Conservation (phyloP, 1,284 basidiomycete genomes). For the Microbotryum lychnidis-dioicae region DNA sequence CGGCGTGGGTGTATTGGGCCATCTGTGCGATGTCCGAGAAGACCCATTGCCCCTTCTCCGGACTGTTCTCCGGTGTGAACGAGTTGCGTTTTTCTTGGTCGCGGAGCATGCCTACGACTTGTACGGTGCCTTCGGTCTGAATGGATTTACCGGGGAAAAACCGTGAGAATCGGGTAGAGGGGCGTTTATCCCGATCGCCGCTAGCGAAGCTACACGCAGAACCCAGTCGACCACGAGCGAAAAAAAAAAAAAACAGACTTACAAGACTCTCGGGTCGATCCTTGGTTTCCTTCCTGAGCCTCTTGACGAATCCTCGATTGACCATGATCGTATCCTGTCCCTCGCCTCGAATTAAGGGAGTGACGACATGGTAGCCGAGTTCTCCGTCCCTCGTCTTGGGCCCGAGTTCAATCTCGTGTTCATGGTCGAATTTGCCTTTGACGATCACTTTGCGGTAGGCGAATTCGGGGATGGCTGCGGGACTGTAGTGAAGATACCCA, state of each 20-base stretch:
- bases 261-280: slow-evolving; percentile 31
- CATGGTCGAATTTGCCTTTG: slow-evolving; percentile 67
- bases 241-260: slow-evolving; percentile 7
- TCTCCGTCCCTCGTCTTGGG: slow-evolving; percentile 82
- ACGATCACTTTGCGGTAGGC: slow-evolving; percentile 72
- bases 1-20: slow-evolving; percentile 57
- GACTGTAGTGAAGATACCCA: slow-evolving; percentile 32
- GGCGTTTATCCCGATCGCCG: too few relatives aligned
- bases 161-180: background rate
- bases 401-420: slow-evolving; percentile 68
- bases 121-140: slow-evolving; percentile 28
- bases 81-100: slow-evolving; percentile 49
- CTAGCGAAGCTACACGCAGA: background rate
- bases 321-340: slow-evolving; percentile 61
- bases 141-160: too few relatives aligned
- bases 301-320: slow-evolving; percentile 79
- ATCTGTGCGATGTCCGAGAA: slow-evolving; percentile 81
- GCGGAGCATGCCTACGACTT: slow-evolving; percentile 59
- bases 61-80: slow-evolving; percentile 84
- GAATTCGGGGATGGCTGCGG: slow-evolving; percentile 67
- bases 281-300: slow-evolving; percentile 43
- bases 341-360: slow-evolving; percentile 63
- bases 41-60: slow-evolving; percentile 76
- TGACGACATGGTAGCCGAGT: slow-evolving; percentile 76
- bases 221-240: background rate